Percentiles rank a stretch among this genome's conserved stretches.
These are phyloP conservation scores for Claviceps capensis DNA, from an alignment of 2,329 filamentous ascomycete species.

Conservation along the genomic window DNA sequence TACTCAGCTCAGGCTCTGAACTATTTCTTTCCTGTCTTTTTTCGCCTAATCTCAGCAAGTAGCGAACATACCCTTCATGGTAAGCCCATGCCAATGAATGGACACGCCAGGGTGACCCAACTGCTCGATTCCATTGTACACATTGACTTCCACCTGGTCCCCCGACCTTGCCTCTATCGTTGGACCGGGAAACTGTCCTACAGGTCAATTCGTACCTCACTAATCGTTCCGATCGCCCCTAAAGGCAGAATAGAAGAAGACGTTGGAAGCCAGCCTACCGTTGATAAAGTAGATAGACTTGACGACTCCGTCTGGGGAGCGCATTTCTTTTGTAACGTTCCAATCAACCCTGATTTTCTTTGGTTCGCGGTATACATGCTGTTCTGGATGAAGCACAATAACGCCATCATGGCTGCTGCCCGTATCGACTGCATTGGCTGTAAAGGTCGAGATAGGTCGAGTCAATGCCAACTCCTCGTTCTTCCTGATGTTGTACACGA, in stretches of 20 bases:
- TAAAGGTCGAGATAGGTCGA: not conserved
- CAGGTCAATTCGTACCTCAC: not conserved
- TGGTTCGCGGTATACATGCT: conserved; percentile 24
- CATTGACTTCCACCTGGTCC: conserved; percentile 26
- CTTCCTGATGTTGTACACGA: not conserved
- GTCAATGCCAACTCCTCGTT: not conserved
- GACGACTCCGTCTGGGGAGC: conserved; percentile 35
- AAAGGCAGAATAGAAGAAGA: not conserved
- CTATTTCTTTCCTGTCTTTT: not conserved
- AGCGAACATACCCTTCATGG: conserved; percentile 34
- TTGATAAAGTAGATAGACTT: conserved; percentile 37
- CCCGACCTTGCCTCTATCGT: conserved; percentile 30
- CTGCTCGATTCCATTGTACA: conserved; percentile 23
- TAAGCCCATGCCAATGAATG: conserved; percentile 57
- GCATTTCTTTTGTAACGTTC: conserved; percentile 23
- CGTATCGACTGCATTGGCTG: not conserved
- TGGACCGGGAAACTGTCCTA: conserved; percentile 28
- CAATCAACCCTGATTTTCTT: conserved; percentile 21
- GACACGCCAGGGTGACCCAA: conserved; percentile 24
- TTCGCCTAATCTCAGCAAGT: too few relatives aligned
- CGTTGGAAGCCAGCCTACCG: conserved; percentile 14
- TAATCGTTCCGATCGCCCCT: not conserved
- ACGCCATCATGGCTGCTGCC: conserved; percentile 1
- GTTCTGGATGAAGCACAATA: conserved; percentile 27
- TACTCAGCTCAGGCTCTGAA: not conserved